Evolutionary conservation across 805 yeast species (phyloP).

Genomic region (Hanseniaspora pseudoguilliermondii): DNA sequence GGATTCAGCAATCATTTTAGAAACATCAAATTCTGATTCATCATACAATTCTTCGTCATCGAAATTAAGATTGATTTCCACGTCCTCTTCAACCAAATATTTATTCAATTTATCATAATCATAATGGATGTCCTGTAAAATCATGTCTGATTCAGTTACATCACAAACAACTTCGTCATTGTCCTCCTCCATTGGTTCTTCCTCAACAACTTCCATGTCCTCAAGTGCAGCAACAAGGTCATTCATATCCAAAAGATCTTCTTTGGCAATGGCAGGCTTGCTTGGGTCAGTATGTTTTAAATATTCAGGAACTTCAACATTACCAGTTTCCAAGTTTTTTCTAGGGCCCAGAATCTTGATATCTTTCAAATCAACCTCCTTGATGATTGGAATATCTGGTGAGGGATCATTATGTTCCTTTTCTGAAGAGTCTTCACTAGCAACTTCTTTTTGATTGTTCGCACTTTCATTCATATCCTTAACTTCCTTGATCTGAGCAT

Average conservation of each 20-base stretch:
- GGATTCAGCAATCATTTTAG: neutral
- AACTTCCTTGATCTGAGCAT: neutral
- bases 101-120: constrained; percentile 11
- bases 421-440: neutral
- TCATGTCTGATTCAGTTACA: constrained; percentile 1
- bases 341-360: constrained; percentile 12
- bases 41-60: constrained; percentile 19
- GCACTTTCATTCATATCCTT: neutral
- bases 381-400: constrained; percentile 6
- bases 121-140: constrained; percentile 2
- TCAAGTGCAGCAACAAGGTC: constrained; percentile 21
- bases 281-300: constrained; percentile 12
- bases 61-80: constrained; percentile 13
- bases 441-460: neutral
- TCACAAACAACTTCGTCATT: neutral
- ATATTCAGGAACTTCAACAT: constrained; percentile 5
- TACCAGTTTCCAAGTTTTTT: neutral
- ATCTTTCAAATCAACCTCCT: constrained; percentile 14
- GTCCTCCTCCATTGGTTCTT: constrained; percentile 15
- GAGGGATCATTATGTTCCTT: neutral
- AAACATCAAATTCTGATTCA: constrained; percentile 7
- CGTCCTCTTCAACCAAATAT: constrained; percentile 11
- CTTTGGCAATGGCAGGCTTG: constrained; percentile 17
- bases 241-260: constrained; percentile 24
- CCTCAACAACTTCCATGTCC: constrained; percentile 16